phyloP scores from a whole-genome alignment of 1,284 basidiomycete species.

The Chiua sp. region DNA sequence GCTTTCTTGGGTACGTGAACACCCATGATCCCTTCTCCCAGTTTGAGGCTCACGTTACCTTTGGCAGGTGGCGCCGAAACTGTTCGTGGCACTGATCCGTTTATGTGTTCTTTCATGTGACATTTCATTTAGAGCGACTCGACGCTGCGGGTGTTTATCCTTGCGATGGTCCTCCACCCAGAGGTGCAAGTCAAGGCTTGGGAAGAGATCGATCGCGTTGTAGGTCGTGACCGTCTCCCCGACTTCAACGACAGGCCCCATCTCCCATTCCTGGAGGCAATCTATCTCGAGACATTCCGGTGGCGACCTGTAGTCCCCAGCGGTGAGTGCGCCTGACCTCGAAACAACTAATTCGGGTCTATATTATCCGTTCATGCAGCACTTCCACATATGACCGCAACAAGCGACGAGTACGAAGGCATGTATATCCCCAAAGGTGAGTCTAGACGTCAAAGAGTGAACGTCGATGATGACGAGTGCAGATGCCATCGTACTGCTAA shows the following conservation, averaged over 20 bases:
- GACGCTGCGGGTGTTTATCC: conserved; percentile 25
- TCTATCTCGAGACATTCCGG: conserved; percentile 30
- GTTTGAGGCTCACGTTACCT: neutral
- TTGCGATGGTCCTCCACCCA: conserved; percentile 39
- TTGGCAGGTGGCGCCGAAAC: conserved; percentile 34
- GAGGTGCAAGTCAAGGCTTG: conserved; percentile 30
- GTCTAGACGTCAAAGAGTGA: neutral
- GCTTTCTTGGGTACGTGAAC: conserved; percentile 29
- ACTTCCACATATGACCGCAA: conserved; percentile 31
- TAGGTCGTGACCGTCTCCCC: conserved; percentile 35
- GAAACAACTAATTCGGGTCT: neutral
- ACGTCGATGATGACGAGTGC: neutral
- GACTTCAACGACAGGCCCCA: conserved; percentile 29
- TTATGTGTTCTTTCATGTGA: no score
- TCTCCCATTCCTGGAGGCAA: conserved; percentile 34
- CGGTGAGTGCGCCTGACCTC: conserved; percentile 18
- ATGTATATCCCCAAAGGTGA: conserved; percentile 39
- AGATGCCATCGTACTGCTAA: conserved; percentile 32
- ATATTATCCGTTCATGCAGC: conserved; percentile 17
- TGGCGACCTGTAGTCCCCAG: conserved; percentile 31
- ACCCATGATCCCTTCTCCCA: neutral
- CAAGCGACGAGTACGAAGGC: conserved; percentile 35
- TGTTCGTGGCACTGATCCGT: conserved; percentile 17
- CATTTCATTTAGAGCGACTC: conserved; percentile 18
- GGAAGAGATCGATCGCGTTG: conserved; percentile 33